Conservation (phyloP, 2,329 filamentous ascomycete species). For the Diaporthe amygdali region DNA sequence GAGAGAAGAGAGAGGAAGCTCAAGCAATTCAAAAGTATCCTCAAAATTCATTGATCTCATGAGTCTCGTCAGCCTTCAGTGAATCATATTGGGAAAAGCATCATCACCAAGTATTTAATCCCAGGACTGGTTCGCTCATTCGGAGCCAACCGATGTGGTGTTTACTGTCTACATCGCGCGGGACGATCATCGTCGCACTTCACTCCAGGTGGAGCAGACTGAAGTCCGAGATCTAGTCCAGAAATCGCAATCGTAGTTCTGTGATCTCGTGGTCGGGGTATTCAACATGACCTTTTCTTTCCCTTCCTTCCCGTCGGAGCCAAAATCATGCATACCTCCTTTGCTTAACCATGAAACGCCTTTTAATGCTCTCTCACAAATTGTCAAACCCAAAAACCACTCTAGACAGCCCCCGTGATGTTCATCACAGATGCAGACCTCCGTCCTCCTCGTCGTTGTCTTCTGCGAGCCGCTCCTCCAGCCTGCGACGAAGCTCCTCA, state of each 20-base stretch:
- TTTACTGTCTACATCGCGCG: neutral
- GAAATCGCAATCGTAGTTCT: neutral
- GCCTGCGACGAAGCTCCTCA: constrained; percentile 60
- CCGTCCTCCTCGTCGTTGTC: constrained; percentile 54
- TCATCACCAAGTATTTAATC: neutral
- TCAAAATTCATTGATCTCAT: neutral
- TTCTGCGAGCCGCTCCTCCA: constrained; percentile 60
- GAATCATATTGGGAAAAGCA: neutral
- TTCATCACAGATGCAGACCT: constrained; percentile 65
- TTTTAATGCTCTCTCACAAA: neutral
- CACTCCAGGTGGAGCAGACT: neutral
- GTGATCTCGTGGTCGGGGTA: constrained; percentile 19
- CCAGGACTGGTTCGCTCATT: neutral
- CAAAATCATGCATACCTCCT: neutral
- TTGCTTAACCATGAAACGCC: neutral
- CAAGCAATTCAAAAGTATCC: neutral
- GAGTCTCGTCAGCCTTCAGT: neutral
- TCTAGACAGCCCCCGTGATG: neutral
- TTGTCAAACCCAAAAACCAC: neutral
- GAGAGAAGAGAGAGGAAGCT: neutral
- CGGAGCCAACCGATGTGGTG: neutral
- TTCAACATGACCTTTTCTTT: neutral
- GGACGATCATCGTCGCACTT: neutral
- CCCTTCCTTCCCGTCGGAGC: neutral
- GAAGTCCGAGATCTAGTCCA: neutral